Conservation (phyloP, 202 grass and related monocot species). For the Dendrocalamus latiflorus region DNA sequence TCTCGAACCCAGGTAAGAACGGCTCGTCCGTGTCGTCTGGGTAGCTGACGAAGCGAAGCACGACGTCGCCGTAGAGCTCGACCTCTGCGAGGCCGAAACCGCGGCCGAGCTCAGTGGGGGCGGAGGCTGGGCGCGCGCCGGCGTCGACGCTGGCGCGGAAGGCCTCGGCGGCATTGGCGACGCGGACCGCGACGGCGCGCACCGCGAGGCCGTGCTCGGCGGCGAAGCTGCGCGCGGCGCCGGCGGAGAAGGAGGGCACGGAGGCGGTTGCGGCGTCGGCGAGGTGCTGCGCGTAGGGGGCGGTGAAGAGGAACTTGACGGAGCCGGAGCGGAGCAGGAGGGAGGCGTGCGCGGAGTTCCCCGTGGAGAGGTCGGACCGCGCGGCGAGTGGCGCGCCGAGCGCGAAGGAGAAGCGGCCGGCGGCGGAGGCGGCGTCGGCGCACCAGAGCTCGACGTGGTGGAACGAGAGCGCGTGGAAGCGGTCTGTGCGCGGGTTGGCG, state of each 20-base stretch:
- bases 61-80: slow-evolving; percentile 67
- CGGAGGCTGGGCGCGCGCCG: slow-evolving; percentile 63
- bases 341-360: too few relatives aligned
- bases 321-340: too few relatives aligned
- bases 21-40: neutral
- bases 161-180: slow-evolving; percentile 52
- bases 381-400: slow-evolving; percentile 69
- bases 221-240: too few relatives aligned
- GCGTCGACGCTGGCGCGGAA: slow-evolving; percentile 62
- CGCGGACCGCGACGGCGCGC: too few relatives aligned
- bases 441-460: slow-evolving; percentile 98
- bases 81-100: slow-evolving; percentile 65
- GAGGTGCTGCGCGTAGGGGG: too few relatives aligned
- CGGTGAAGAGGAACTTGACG: too few relatives aligned
- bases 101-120: slow-evolving; percentile 46
- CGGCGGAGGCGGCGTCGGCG: slow-evolving; percentile 51
- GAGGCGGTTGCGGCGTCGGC: too few relatives aligned
- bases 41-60: slow-evolving; percentile 70
- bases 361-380: slow-evolving; percentile 84
- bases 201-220: too few relatives aligned
- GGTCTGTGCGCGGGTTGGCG: slow-evolving; percentile 59
- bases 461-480: slow-evolving; percentile 59
- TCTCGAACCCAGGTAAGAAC: slow-evolving; percentile 77
- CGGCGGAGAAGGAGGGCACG: too few relatives aligned
- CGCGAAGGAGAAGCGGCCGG: slow-evolving; percentile 70